phyloP scores from a whole-genome alignment of 768 basidiomycete genomes.

The Hemileccinum impolitum region DNA sequence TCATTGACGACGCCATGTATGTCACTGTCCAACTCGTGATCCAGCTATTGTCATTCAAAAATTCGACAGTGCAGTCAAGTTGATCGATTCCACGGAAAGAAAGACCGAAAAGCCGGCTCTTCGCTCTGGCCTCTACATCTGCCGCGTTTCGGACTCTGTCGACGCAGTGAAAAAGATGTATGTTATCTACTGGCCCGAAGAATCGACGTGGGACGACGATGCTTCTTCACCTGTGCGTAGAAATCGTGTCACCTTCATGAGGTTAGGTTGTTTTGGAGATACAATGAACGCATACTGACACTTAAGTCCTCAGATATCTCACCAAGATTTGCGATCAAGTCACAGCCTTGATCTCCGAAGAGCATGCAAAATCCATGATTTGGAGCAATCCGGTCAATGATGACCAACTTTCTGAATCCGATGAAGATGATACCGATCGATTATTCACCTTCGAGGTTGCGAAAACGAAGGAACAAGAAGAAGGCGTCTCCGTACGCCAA shows the following conservation, averaged over 20 bases:
- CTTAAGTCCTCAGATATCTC: conserved; percentile 42
- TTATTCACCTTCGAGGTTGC: conserved; percentile 55
- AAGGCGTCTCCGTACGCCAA: conserved; percentile 39
- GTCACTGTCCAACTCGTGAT: background rate
- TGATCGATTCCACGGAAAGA: conserved; percentile 5
- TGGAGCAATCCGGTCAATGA: conserved; percentile 37
- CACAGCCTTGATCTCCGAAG: conserved; percentile 44
- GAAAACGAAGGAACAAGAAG: conserved; percentile 57
- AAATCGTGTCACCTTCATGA: conserved; percentile 60
- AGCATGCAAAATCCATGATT: conserved; percentile 42
- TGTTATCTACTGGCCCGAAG: conserved; percentile 62
- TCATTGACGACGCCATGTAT: conserved; percentile 42
- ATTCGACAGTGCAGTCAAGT: conserved; percentile 9
- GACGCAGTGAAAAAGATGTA: conserved; percentile 31
- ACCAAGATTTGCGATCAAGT: conserved; percentile 58
- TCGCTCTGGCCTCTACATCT: conserved; percentile 51
- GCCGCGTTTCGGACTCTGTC: conserved; percentile 19
- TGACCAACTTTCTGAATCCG: conserved; percentile 23
- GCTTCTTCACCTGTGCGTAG: conserved; percentile 44
- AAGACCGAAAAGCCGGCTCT: conserved; percentile 25
- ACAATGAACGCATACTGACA: background rate
- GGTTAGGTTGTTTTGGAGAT: conserved; percentile 31
- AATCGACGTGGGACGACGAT: conserved; percentile 53
- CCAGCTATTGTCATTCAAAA: background rate
- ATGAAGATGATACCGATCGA: conserved; percentile 43